Conservation (phyloP, 2,329 filamentous ascomycete species). For the Microthyrium microscopicum region DNA sequence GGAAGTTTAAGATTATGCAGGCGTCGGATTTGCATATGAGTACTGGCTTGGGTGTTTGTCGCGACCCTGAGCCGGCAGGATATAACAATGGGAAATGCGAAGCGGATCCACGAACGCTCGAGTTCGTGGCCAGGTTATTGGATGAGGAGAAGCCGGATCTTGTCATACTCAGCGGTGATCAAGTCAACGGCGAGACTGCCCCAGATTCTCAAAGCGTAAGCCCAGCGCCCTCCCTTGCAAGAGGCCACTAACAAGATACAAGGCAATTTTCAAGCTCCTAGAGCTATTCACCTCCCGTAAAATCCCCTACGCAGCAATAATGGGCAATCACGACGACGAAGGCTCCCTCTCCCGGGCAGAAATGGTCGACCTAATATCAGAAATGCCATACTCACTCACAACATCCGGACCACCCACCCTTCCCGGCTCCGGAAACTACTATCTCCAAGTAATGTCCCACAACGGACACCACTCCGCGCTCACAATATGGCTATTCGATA, state of each 20-base stretch:
- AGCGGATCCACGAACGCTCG: conserved; percentile 77
- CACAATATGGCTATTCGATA: conserved; percentile 89
- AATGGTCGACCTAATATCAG: conserved; percentile 75
- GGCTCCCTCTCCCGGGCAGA: conserved; percentile 56
- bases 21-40: conserved; percentile 86
- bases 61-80: conserved; percentile 65
- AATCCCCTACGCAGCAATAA: conserved; percentile 85
- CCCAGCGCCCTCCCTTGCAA: conserved; percentile 9
- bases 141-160: conserved; percentile 90
- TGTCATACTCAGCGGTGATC: conserved; percentile 81
- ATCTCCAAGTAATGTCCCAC: conserved; percentile 72
- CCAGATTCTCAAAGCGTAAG: conserved; percentile 74
- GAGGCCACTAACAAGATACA: conserved; percentile 6
- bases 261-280: conserved; percentile 87
- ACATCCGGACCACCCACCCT: conserved; percentile 65
- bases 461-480: conserved; percentile 72
- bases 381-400: conserved; percentile 80
- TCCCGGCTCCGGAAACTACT: conserved; percentile 89
- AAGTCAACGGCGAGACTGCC: conserved; percentile 85
- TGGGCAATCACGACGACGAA: conserved; percentile 96
- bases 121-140: conserved; percentile 68
- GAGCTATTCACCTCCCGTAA: conserved; percentile 70
- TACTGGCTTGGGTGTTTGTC: conserved; percentile 71
- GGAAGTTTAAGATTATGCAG: conserved; percentile 95
- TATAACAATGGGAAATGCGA: conserved; percentile 66